These are phyloP conservation scores for Daldinia sp. DNA, from an alignment of 2,329 filamentous ascomycete species.

Conservation along the genomic window DNA sequence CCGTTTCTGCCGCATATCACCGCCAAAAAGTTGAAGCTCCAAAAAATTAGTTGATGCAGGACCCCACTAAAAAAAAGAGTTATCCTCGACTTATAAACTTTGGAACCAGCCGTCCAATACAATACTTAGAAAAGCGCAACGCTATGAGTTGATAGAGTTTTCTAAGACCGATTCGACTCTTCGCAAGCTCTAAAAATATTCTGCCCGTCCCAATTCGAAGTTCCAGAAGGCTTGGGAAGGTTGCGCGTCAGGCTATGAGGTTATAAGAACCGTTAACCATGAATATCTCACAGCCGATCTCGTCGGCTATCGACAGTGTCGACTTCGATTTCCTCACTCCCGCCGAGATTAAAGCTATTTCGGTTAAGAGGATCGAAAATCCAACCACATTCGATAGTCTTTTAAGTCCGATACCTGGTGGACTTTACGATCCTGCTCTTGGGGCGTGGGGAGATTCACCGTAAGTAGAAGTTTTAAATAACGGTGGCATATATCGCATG, in stretches of 20 bases:
- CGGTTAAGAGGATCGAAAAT: constrained; percentile 93
- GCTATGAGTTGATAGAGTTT: constrained; percentile 29
- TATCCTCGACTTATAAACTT: constrained; percentile 7
- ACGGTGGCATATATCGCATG: constrained; percentile 13
- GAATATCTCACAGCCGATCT: constrained; percentile 82
- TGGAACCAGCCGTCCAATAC: constrained; percentile 22
- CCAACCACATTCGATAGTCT: constrained; percentile 93
- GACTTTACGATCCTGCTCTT: constrained; percentile 90
- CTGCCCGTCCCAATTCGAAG: background rate
- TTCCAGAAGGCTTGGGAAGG: background rate
- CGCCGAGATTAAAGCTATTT: constrained; percentile 85
- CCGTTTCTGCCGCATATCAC: constrained; percentile 52
- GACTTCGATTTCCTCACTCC: constrained; percentile 87
- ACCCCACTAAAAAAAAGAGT: constrained; percentile 36
- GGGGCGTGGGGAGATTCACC: constrained; percentile 87
- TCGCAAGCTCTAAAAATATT: background rate
- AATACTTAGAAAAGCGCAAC: constrained; percentile 17
- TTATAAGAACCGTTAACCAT: constrained; percentile 51
- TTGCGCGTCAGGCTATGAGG: background rate
- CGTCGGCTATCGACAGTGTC: constrained; percentile 84
- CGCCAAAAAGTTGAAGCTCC: constrained; percentile 54
- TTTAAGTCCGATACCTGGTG: constrained; percentile 86
- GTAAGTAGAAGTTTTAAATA: constrained; percentile 61
- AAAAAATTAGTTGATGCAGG: constrained; percentile 21
- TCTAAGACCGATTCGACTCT: constrained; percentile 2